Conservation (phyloP, 129 eudicot species). For the Scalesia atractyloides region DNA sequence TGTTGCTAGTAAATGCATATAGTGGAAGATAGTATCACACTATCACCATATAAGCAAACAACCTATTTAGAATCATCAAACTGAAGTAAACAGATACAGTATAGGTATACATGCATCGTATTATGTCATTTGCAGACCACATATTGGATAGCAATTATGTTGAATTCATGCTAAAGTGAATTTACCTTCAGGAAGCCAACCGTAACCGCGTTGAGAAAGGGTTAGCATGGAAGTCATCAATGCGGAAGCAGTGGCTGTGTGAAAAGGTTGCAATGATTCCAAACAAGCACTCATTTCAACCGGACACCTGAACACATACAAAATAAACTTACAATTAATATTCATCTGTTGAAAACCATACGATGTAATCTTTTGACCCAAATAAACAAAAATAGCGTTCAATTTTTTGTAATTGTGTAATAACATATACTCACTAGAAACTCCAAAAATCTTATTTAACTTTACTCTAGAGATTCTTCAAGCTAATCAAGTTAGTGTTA, state of each 20-base stretch:
- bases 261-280: constrained; percentile 83
- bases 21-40: not conserved
- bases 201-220: constrained; percentile 62
- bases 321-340: not conserved
- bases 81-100: not conserved
- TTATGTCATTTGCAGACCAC: not conserved
- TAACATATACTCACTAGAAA: not conserved
- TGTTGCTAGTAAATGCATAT: constrained; percentile 14
- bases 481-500: not conserved
- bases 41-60: constrained; percentile 6
- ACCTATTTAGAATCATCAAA: not conserved
- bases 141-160: constrained; percentile 1
- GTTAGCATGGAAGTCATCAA: constrained; percentile 96
- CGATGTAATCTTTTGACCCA: not conserved
- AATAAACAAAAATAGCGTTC: not conserved
- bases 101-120: not conserved
- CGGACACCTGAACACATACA: constrained; percentile 52
- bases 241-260: constrained; percentile 91
- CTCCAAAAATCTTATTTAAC: not conserved
- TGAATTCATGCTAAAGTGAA: not conserved
- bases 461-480: not conserved
- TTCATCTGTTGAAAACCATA: not conserved
- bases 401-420: not conserved
- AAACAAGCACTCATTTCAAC: constrained; percentile 81
- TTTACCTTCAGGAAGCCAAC: constrained; percentile 87